Evolutionary conservation across 2,329 filamentous ascomycete species (phyloP).

Genomic region (Epichloe gansuensis): DNA sequence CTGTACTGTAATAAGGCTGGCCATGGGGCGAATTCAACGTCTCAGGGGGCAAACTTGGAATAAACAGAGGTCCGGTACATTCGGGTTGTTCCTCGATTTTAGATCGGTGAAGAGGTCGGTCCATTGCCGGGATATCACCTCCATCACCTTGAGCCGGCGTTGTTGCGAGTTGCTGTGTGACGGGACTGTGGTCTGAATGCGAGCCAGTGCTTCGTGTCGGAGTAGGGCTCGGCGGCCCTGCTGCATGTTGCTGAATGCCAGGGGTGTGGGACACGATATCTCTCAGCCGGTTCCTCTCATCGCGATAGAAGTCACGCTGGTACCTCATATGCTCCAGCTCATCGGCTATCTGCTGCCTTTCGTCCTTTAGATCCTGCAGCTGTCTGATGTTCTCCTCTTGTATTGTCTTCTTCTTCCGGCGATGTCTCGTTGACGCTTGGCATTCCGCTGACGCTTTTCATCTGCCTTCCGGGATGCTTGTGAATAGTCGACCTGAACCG

Average conservation of each 20-base stretch:
- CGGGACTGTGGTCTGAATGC: constrained; percentile 25
- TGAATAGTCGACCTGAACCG: constrained; percentile 64
- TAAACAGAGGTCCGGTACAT: constrained; percentile 27
- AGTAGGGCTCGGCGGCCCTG: constrained; percentile 38
- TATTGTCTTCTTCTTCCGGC: constrained; percentile 69
- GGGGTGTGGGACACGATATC: constrained; percentile 51
- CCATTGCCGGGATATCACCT: constrained; percentile 30
- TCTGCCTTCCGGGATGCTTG: constrained; percentile 73
- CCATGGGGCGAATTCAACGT: constrained; percentile 30
- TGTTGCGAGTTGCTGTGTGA: constrained; percentile 15
- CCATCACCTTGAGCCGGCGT: constrained; percentile 22
- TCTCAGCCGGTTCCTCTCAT: constrained; percentile 58
- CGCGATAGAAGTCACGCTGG: constrained; percentile 60
- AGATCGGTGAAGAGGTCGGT: constrained; percentile 33
- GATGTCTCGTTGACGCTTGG: constrained; percentile 75
- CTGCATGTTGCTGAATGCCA: constrained; percentile 39
- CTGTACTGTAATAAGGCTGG: constrained; percentile 25
- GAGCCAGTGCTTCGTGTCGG: constrained; percentile 23
- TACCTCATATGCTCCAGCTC: constrained; percentile 40
- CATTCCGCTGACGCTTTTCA: constrained; percentile 75
- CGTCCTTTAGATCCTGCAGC: constrained; percentile 55
- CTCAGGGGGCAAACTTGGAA: constrained; percentile 20
- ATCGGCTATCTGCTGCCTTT: constrained; percentile 50
- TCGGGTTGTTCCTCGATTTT: constrained; percentile 36
- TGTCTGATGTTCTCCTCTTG: constrained; percentile 59